These are phyloP conservation scores for Cryptococcus sp. DNA, from an alignment of 1,284 basidiomycete species.

Conservation along the genomic window DNA sequence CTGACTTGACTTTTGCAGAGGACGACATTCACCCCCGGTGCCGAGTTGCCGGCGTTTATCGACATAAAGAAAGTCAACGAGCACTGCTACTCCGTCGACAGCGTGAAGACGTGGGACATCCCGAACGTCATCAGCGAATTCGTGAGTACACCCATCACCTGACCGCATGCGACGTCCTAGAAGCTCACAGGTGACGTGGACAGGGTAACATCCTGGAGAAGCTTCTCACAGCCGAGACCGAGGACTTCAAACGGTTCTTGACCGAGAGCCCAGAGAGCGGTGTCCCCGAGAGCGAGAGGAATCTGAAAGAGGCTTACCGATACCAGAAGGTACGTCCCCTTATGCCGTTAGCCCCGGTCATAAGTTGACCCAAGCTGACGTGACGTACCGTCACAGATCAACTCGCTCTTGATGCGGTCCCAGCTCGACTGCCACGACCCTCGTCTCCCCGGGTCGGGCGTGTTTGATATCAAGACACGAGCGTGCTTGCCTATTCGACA, in stretches of 20 bases:
- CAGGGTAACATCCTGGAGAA: conserved; percentile 88
- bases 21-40: conserved; percentile 69
- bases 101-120: conserved; percentile 56
- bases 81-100: conserved; percentile 77
- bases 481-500: conserved; percentile 79
- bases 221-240: conserved; percentile 67
- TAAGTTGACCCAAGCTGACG: neutral
- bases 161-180: neutral
- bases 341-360: neutral
- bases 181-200: neutral
- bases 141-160: conserved; percentile 52
- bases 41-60: conserved; percentile 74
- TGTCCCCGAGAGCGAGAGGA: conserved; percentile 47
- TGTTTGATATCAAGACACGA: conserved; percentile 96
- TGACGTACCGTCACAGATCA: conserved; percentile 55
- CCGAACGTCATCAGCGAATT: conserved; percentile 77
- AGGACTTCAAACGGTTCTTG: conserved; percentile 65
- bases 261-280: conserved; percentile 52
- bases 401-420: conserved; percentile 84
- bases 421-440: conserved; percentile 85
- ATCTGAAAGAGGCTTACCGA: conserved; percentile 67
- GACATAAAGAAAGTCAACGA: conserved; percentile 57
- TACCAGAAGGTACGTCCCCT: conserved; percentile 66
- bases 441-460: conserved; percentile 78
- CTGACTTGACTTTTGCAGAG: conserved; percentile 50